phyloP scores from a whole-genome alignment of 2,329 filamentous ascomycete species.

The Cryphonectria japonica region DNA sequence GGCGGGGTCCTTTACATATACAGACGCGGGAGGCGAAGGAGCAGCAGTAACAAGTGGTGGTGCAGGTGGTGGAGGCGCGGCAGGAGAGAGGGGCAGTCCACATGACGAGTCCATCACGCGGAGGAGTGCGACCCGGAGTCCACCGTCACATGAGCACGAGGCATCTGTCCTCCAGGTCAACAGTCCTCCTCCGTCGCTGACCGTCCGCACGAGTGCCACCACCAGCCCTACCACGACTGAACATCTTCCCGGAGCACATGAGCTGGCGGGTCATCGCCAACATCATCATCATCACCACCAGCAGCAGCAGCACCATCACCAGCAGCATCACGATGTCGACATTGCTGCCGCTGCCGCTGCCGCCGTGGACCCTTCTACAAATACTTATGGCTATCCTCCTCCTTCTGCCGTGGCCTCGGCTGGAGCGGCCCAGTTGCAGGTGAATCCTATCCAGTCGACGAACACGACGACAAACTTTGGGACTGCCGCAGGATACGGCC shows the following conservation, averaged over 20 bases:
- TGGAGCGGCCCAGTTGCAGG: conserved; percentile 42
- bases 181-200: conserved; percentile 47
- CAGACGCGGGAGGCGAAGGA: conserved; percentile 35
- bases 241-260: conserved; percentile 33
- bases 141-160: conserved; percentile 30
- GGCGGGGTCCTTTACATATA: conserved; percentile 51
- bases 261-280: conserved; percentile 29
- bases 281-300: conserved; percentile 25
- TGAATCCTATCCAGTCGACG: conserved; percentile 20
- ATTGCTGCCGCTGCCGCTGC: not conserved
- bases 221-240: conserved; percentile 37
- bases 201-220: conserved; percentile 37
- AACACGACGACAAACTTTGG: conserved; percentile 29
- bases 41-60: not conserved
- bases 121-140: conserved; percentile 28
- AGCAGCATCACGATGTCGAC: not conserved
- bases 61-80: conserved; percentile 32
- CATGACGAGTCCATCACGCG: conserved; percentile 39
- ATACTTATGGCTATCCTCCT: conserved; percentile 60
- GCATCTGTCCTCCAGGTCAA: conserved; percentile 31
- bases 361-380: conserved; percentile 49
- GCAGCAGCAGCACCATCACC: not conserved
- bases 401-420: conserved; percentile 49
- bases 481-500: conserved; percentile 42
- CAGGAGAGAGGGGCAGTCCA: conserved; percentile 39